phyloP scores from a whole-genome alignment of 345 rosid species.

The Salix dunnii region DNA sequence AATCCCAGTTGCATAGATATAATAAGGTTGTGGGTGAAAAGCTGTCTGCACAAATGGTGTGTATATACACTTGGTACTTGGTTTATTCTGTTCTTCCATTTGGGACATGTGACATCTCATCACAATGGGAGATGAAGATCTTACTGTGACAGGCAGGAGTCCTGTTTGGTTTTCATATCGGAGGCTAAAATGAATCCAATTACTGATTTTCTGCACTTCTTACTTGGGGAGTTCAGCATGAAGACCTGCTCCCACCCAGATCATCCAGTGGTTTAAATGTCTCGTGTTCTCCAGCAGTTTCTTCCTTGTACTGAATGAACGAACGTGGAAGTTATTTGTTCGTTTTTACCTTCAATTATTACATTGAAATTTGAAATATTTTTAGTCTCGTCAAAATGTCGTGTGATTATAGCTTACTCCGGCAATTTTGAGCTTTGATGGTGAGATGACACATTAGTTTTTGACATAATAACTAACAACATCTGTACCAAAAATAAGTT shows the following conservation, averaged over 20 bases:
- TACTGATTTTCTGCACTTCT: no score
- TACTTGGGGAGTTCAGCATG: neutral
- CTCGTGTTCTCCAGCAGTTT: neutral
- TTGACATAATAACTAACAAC: neutral
- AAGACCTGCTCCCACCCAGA: neutral
- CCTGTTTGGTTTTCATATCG: neutral
- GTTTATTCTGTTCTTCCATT: slow-evolving; percentile 23
- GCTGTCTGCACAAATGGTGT: slow-evolving; percentile 63
- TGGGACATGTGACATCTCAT: neutral
- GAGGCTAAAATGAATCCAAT: no score
- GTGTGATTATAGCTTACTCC: no score
- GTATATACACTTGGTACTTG: slow-evolving; percentile 47
- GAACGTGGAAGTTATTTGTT: neutral
- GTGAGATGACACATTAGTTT: no score
- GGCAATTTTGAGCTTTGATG: no score
- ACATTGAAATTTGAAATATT: neutral
- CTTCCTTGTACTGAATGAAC: slow-evolving; percentile 2
- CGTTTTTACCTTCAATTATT: neutral
- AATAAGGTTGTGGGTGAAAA: slow-evolving; percentile 58
- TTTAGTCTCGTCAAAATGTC: no score
- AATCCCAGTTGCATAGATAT: slow-evolving; percentile 53
- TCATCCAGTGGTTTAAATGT: neutral
- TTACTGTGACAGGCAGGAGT: neutral
- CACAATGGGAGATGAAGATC: neutral
- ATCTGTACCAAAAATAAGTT: neutral